phyloP scores from a whole-genome alignment of 768 basidiomycete genomes.

The Chalciporus pseudorubinellus region DNA sequence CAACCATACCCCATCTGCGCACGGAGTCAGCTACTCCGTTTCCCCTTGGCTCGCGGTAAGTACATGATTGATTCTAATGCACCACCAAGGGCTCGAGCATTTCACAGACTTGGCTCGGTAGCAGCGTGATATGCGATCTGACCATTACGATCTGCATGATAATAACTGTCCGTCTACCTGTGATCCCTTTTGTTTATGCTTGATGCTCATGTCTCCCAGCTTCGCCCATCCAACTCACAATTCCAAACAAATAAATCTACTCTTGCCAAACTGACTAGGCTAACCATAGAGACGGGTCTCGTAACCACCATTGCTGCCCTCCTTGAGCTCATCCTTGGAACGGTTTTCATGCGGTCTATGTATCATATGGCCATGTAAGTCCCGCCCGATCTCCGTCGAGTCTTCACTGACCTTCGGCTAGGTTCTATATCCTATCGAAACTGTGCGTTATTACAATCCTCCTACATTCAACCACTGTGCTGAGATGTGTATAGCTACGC shows the following conservation, averaged over 20 bases:
- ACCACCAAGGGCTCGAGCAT: background rate
- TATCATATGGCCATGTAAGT: slow-evolving; percentile 23
- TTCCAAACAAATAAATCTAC: slow-evolving; percentile 1
- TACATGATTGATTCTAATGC: no score
- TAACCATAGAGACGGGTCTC: no score
- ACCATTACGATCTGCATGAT: no score
- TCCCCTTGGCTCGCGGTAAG: no score
- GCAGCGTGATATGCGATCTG: no score
- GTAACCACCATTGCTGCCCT: no score
- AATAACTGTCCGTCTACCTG: no score
- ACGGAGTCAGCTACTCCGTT: no score
- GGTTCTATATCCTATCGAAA: slow-evolving; percentile 16
- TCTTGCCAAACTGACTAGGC: slow-evolving; percentile 9
- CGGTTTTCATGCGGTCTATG: no score
- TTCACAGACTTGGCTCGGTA: slow-evolving; percentile 21
- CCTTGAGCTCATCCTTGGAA: no score
- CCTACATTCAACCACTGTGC: background rate
- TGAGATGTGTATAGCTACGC: slow-evolving; percentile 14
- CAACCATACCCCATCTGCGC: no score
- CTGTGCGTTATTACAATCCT: slow-evolving; percentile 3
- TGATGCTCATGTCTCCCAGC: no score
- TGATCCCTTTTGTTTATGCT: background rate
- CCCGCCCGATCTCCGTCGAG: background rate
- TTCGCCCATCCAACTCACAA: slow-evolving; percentile 3
- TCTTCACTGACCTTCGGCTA: background rate